These are phyloP conservation scores for Ricinus communis DNA, from an alignment of 345 rosid species.

Conservation along the genomic window DNA sequence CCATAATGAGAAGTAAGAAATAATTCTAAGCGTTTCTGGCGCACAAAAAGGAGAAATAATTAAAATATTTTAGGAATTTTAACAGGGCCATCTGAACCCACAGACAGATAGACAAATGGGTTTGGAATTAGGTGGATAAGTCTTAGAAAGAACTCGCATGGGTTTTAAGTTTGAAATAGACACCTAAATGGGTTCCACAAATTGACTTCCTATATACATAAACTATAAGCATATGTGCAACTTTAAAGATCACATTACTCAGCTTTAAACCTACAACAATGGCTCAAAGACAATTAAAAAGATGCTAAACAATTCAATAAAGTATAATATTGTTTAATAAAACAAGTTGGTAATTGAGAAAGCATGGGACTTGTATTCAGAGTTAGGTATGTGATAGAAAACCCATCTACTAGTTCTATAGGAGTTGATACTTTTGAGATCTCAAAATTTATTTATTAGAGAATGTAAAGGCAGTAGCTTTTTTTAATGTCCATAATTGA, in stretches of 20 bases:
- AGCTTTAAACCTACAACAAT: background rate
- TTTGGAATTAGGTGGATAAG: background rate
- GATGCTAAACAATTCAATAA: background rate
- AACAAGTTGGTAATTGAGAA: background rate
- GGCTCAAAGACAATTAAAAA: background rate
- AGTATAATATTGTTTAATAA: background rate
- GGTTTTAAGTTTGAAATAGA: background rate
- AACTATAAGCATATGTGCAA: background rate
- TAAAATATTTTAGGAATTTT: no score
- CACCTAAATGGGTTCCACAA: constrained; percentile 6
- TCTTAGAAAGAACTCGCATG: background rate
- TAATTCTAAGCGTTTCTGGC: no score
- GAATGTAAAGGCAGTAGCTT: no score
- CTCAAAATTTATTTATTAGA: no score
- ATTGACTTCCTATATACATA: background rate
- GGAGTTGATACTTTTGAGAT: no score
- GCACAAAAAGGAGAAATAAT: no score
- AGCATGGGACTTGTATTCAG: background rate
- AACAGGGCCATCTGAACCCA: no score
- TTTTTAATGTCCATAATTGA: no score
- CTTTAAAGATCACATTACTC: background rate
- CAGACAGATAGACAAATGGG: no score
- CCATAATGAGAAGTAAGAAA: no score
- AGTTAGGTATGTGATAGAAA: background rate
- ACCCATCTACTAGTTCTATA: background rate